Conservation (phyloP, 169 alveolate species). For the Cryptosporidium tyzzeri region DNA sequence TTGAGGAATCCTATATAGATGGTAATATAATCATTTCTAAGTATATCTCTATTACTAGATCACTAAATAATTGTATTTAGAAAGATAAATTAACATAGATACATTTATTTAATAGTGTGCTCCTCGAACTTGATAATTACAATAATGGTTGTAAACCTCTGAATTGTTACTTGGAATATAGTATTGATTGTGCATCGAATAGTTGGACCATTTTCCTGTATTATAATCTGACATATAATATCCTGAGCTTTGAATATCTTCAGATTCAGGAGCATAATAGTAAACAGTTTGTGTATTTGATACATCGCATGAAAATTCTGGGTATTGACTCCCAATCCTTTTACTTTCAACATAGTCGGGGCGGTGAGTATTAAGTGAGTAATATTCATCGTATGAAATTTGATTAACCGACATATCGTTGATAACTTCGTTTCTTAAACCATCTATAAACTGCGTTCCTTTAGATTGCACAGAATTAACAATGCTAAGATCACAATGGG, state of each 20-base stretch:
- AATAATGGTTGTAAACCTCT: slow-evolving; percentile 17
- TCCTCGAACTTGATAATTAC: slow-evolving; percentile 2
- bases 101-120: neutral
- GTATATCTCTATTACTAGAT: neutral
- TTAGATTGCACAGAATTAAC: neutral
- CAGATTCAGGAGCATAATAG: neutral
- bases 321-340: neutral
- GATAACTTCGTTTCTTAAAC: neutral
- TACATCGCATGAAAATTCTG: neutral
- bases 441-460: neutral
- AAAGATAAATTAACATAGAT: neutral
- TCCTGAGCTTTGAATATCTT: neutral
- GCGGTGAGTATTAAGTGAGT: neutral
- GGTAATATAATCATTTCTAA: slow-evolving; percentile 14
- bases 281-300: neutral
- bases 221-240: slow-evolving; percentile 3
- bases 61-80: neutral
- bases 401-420: neutral
- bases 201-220: neutral
- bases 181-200: neutral
- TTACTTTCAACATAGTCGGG: neutral
- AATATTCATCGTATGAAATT: neutral
- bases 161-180: neutral
- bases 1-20: neutral
- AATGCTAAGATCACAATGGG: neutral